Conservation (phyloP, 2,329 filamentous ascomycete species). For the Colletotrichum navitas region DNA sequence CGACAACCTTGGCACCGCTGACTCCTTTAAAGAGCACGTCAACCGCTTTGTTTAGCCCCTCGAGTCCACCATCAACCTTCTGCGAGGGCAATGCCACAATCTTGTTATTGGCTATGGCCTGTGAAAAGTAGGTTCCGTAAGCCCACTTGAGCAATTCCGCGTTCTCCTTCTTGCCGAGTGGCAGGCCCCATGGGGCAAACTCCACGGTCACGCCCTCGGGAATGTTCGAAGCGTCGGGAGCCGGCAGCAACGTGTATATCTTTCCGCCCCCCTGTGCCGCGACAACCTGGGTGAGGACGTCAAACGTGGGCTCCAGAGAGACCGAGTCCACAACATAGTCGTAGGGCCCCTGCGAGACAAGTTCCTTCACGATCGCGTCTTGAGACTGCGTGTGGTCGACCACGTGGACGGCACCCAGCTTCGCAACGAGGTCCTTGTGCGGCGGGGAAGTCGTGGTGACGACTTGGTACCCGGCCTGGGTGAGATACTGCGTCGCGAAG, state of each 20-base stretch:
- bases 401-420: conserved; percentile 58
- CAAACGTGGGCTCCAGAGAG: conserved; percentile 44
- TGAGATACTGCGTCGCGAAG: conserved; percentile 59
- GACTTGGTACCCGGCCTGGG: conserved; percentile 59
- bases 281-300: conserved; percentile 42
- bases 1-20: conserved; percentile 26
- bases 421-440: conserved; percentile 57
- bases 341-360: conserved; percentile 47
- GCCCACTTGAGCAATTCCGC: conserved; percentile 20
- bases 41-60: conserved; percentile 18
- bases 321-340: conserved; percentile 48
- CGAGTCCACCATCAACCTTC: conserved; percentile 15
- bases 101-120: conserved; percentile 13
- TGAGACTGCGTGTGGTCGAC: conserved; percentile 58
- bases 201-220: conserved; percentile 13
- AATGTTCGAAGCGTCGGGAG: not conserved
- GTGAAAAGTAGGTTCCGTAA: conserved; percentile 20
- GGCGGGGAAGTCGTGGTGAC: conserved; percentile 56
- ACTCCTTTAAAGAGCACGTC: conserved; percentile 27
- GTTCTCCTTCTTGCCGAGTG: conserved; percentile 12
- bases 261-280: conserved; percentile 35
- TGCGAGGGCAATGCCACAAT: conserved; percentile 8
- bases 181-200: conserved; percentile 6
- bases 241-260: conserved; percentile 21
- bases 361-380: conserved; percentile 41